Base-by-base conservation (phyloP, 352 stramenopile species). In the Pythium insidiosum region DNA sequence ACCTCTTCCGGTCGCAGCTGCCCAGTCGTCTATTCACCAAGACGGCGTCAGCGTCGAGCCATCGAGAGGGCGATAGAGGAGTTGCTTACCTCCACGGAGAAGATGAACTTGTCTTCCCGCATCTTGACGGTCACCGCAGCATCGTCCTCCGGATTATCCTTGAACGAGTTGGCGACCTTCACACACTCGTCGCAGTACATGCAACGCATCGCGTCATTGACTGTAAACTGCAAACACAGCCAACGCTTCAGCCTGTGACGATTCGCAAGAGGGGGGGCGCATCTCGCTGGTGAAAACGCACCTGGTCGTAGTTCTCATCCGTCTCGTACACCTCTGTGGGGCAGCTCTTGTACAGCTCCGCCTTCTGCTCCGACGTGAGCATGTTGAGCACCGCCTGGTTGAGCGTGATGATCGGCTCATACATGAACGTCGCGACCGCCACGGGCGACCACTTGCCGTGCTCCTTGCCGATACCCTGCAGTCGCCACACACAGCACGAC, bases 371-470 rank as follows among this genome's bases (percentile, higher is more conserved):
- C 28, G 94, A 70, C 28, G 83, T 90, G 33, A 95, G 89, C n/a
- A 81, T 92, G 50, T 89, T 95, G 33, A 96, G 75, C 41, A 96
- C 88, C 51, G 84, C 92, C 50, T 90, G 75, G 55, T 96, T 95
- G 12, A 96, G 64, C 44, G 69, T 91, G 46, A 96, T 93, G 51
- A 91, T 89, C 39, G 84, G 81, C 42, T 95, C 83, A 55, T 93
- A 95, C 72, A 88, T 92, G 59, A 95, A 98, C 28, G 91, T 97
- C 12, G 93, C 94, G 5, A 97, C 91, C 1, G 87, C 89, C 31
- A 98, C 94, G 2, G 95, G 94, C 29, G 78, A 97, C 94, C 94
- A 99, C 77, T 98, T 98, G 52, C 94, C 90, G 61, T 99, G 95
- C 63, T 98, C 94, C 66, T 98, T 99, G 58, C 79, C 85, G 30